These are phyloP conservation scores for Chlorella vulgaris DNA, from an alignment of 139 green algal genomes.

Conservation along the genomic window DNA sequence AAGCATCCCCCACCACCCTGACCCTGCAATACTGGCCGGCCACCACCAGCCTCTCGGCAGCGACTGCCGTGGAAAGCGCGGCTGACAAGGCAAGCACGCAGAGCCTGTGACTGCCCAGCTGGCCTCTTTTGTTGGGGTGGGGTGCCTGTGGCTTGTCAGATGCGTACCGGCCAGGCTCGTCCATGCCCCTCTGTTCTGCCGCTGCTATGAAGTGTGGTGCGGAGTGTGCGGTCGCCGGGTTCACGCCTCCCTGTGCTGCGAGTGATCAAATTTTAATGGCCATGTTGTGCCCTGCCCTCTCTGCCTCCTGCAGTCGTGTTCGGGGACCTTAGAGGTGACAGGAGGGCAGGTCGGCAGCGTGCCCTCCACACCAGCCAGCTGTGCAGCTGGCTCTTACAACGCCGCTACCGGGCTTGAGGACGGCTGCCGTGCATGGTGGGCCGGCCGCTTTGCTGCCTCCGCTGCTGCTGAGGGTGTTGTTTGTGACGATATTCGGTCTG, in stretches of 20 bases:
- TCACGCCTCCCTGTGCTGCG: background rate
- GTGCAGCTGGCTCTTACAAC: background rate
- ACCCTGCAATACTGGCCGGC: background rate
- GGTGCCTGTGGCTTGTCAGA: no score
- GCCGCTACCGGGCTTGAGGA: background rate
- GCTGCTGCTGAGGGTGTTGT: background rate
- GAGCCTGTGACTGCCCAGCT: no score
- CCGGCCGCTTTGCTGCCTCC: background rate
- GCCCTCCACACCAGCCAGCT: background rate
- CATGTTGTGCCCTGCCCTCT: background rate
- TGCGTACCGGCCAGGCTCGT: no score
- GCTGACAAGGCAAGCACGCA: background rate
- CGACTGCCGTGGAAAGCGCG: background rate
- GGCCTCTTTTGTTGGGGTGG: no score
- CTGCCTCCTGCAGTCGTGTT: background rate
- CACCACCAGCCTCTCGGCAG: background rate
- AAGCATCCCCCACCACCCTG: background rate
- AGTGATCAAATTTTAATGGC: no score
- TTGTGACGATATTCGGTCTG: no score
- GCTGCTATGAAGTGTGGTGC: no score
- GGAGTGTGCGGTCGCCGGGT: background rate
- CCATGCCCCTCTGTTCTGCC: no score
- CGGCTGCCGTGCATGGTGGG: background rate
- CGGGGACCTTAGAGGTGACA: background rate
- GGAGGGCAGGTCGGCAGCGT: background rate